Evolutionary conservation across 208 protist genomes (phyloP).

Genomic region (Herpetomonas muscarum): DNA sequence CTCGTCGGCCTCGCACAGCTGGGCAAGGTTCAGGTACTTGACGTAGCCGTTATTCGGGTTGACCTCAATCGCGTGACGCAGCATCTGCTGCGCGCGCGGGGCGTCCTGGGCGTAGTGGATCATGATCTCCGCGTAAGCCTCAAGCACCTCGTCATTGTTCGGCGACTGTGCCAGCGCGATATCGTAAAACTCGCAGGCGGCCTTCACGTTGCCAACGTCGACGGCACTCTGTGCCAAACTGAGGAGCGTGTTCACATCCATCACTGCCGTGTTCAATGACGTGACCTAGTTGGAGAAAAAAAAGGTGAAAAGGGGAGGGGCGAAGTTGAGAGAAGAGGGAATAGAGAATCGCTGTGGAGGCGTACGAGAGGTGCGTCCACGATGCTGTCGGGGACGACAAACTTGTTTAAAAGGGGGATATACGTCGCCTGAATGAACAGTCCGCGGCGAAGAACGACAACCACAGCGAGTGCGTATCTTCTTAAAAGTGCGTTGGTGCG

Average conservation of each 20-base stretch:
- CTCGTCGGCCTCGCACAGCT: conserved; percentile 75
- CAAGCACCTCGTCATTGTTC: conserved; percentile 88
- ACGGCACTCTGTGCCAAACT: conserved; percentile 80
- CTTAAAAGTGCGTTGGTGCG: no score
- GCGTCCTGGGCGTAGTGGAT: conserved; percentile 78
- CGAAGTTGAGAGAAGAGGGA: neutral
- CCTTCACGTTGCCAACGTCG: conserved; percentile 76
- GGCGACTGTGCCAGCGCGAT: conserved; percentile 60
- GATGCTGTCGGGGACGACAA: neutral
- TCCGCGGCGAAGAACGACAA: no score
- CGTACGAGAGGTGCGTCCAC: no score
- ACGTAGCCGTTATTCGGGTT: conserved; percentile 77
- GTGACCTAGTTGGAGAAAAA: neutral
- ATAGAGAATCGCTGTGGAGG: no score
- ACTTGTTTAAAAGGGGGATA: conserved; percentile 1
- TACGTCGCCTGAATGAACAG: no score
- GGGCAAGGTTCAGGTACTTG: conserved; percentile 90
- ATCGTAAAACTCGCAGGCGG: conserved; percentile 86
- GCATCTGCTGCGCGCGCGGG: conserved; percentile 70
- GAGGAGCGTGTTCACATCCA: conserved; percentile 74
- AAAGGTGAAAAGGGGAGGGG: conserved; percentile 6
- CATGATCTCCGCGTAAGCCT: conserved; percentile 90
- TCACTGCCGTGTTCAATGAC: conserved; percentile 8
- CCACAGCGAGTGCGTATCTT: no score
- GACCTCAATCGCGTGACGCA: conserved; percentile 81